Conservation (phyloP, 2,329 filamentous ascomycete species). For the Aspergillus fischeri region DNA sequence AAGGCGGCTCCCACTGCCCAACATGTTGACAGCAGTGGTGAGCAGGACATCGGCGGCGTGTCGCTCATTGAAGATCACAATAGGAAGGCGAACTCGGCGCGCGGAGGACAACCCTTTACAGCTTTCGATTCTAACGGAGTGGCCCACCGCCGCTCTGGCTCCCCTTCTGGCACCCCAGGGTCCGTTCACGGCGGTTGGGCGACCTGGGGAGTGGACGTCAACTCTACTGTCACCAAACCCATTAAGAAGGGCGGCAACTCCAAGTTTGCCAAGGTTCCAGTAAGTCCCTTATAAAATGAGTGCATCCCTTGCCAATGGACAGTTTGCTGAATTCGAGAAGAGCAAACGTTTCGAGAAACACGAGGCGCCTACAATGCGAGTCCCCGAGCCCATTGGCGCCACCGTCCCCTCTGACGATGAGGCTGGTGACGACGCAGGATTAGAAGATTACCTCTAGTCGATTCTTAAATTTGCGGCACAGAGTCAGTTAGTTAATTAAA, state of each 20-base stretch:
- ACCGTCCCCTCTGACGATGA: slow-evolving; percentile 20
- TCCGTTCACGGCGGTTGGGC: slow-evolving; percentile 15
- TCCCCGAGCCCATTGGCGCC: slow-evolving; percentile 13
- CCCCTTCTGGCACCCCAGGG: slow-evolving; percentile 8
- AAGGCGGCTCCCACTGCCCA: not conserved
- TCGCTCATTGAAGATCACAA: slow-evolving; percentile 14
- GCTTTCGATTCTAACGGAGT: slow-evolving; percentile 18
- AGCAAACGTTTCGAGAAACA: slow-evolving; percentile 16
- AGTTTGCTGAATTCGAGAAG: slow-evolving; percentile 13
- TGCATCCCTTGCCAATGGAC: not conserved
- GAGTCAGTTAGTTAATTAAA: not conserved
- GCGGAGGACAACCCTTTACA: slow-evolving; percentile 11
- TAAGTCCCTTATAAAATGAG: slow-evolving; percentile 4
- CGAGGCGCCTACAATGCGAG: slow-evolving; percentile 15
- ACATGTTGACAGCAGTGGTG: not conserved
- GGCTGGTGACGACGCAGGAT: slow-evolving; percentile 13
- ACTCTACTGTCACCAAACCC: not conserved
- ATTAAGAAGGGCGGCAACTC: slow-evolving; percentile 7
- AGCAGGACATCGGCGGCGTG: slow-evolving; percentile 14
- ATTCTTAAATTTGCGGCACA: not conserved
- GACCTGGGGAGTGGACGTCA: slow-evolving; percentile 10
- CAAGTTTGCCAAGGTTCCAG: slow-evolving; percentile 24
- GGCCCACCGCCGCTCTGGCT: slow-evolving; percentile 10
- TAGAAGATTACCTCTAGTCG: slow-evolving; percentile 17
- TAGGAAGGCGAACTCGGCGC: slow-evolving; percentile 4